These are phyloP conservation scores for Candida buenavistaensis DNA, from an alignment of 1,139 yeast genomes.

Conservation along the genomic window DNA sequence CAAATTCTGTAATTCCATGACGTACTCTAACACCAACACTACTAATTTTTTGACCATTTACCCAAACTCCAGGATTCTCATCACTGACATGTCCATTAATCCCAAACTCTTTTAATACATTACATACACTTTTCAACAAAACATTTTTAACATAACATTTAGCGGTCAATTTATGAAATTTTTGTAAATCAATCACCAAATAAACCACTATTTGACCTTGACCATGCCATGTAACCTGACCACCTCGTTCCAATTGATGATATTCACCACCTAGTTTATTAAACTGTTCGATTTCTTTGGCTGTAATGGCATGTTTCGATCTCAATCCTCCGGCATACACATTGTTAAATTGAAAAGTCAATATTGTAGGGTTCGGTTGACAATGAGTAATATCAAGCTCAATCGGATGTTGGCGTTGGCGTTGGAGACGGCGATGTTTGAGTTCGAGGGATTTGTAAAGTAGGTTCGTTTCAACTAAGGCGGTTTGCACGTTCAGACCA, in stretches of 20 bases:
- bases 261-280: slow-evolving; percentile 41
- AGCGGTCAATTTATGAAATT: slow-evolving; percentile 60
- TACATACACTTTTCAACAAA: slow-evolving; percentile 64
- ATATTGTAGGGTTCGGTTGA: slow-evolving; percentile 62
- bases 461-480: slow-evolving; percentile 59
- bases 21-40: slow-evolving; percentile 89
- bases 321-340: slow-evolving; percentile 90
- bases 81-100: slow-evolving; percentile 48
- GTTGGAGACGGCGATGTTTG: slow-evolving; percentile 22
- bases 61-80: slow-evolving; percentile 88
- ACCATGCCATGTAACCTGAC: slow-evolving; percentile 96
- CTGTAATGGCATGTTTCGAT: slow-evolving; percentile 51
- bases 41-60: slow-evolving; percentile 64
- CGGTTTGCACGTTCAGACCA: slow-evolving; percentile 65
- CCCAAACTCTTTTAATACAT: slow-evolving; percentile 47
- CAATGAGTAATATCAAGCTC: slow-evolving; percentile 37
- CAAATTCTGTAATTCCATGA: slow-evolving; percentile 85
- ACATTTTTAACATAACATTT: slow-evolving; percentile 72
- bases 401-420: slow-evolving; percentile 17
- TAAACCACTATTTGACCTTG: slow-evolving; percentile 92
- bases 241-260: slow-evolving; percentile 87
- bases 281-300: slow-evolving; percentile 38
- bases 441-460: slow-evolving; percentile 59
- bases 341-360: slow-evolving; percentile 81
- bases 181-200: slow-evolving; percentile 71